phyloP scores from a whole-genome alignment of 768 basidiomycete species.

The Kondoa subrosea region DNA sequence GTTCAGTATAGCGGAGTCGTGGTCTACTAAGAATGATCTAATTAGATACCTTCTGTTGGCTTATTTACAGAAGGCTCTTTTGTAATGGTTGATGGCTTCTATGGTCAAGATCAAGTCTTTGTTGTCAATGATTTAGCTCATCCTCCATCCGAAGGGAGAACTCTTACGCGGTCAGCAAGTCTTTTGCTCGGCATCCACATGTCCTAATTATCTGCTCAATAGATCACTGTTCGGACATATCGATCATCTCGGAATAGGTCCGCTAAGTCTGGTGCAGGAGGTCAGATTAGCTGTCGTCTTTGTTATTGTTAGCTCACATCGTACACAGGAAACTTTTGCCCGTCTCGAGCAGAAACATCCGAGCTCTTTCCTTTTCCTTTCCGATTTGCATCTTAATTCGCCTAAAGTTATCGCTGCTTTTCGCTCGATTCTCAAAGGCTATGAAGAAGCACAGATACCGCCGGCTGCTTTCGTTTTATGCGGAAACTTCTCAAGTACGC shows the following conservation, averaged over 20 bases:
- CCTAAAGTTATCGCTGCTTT: conserved; percentile 63
- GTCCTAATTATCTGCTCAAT: background rate
- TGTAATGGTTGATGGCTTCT: conserved; percentile 87
- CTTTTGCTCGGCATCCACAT: background rate
- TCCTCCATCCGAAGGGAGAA: conserved; percentile 83
- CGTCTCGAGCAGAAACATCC: background rate
- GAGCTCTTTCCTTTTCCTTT: conserved; percentile 56
- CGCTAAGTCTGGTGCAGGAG: conserved; percentile 76
- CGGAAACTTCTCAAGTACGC: conserved; percentile 85
- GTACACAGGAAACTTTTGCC: background rate
- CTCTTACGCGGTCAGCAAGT: conserved; percentile 51
- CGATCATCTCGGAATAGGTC: conserved; percentile 89
- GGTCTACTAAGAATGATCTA: background rate
- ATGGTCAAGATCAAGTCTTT: conserved; percentile 75
- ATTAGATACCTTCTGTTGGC: conserved; percentile 84
- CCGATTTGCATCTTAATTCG: conserved; percentile 90
- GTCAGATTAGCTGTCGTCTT: conserved; percentile 32
- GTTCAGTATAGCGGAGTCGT: conserved; percentile 24
- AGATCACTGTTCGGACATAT: conserved; percentile 69
- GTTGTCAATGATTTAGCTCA: conserved; percentile 88
- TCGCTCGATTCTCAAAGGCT: conserved; percentile 59
- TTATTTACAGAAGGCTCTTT: conserved; percentile 92
- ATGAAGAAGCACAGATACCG: conserved; percentile 64
- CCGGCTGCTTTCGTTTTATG: conserved; percentile 82
- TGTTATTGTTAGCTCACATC: background rate